Evolutionary conservation across 345 rosid genomes (phyloP).

Genomic region (Eutrema heterophyllum): DNA sequence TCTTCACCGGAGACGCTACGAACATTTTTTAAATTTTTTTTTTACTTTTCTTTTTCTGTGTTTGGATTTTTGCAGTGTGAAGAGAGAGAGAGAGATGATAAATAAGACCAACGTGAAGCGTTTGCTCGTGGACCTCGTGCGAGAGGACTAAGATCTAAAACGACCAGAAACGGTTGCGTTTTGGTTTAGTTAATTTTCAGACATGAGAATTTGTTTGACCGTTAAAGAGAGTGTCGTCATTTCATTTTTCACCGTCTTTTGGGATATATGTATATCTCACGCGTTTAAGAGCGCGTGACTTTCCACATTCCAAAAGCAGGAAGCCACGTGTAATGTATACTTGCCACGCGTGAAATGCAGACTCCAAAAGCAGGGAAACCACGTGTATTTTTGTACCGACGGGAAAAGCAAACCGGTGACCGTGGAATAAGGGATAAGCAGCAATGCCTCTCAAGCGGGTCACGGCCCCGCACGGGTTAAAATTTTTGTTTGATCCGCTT

Average conservation of each 20-base stretch:
- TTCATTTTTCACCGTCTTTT: background rate
- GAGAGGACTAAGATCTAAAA: background rate
- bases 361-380: background rate
- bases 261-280: background rate
- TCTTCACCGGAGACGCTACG: constrained; percentile 35
- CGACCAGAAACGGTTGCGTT: background rate
- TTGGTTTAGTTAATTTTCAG: background rate
- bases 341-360: no score
- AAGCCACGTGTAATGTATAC: no score
- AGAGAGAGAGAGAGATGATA: constrained; percentile 14
- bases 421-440: background rate
- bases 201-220: constrained; percentile 4
- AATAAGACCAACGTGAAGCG: background rate
- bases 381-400: background rate
- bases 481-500: no score
- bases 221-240: background rate
- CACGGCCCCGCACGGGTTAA: no score
- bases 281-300: constrained; percentile 8
- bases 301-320: background rate
- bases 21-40: constrained; percentile 31
- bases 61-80: background rate
- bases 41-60: background rate
- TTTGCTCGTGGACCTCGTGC: constrained; percentile 31
- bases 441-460: no score
- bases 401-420: no score